Conservation (phyloP, 208 protist genomes). For the Wallacemonas sp. region DNA sequence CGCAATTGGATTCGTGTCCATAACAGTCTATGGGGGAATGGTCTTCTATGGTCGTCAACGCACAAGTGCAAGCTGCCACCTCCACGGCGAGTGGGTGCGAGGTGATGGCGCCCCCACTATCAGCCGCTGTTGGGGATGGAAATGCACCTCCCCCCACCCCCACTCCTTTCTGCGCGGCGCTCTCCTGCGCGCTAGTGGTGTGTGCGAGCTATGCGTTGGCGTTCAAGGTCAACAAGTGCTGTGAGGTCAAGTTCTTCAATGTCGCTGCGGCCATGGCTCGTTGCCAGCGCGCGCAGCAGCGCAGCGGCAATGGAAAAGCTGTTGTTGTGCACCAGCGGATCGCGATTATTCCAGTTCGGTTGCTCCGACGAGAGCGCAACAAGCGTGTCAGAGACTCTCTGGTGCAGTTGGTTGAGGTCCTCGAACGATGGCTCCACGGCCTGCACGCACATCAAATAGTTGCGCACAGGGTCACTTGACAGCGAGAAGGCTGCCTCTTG, state of each 20-base stretch:
- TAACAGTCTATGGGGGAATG: too few relatives aligned
- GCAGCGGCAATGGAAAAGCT: conserved; percentile 67
- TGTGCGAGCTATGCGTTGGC: conserved; percentile 33
- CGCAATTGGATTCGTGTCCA: too few relatives aligned
- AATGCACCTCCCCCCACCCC: too few relatives aligned
- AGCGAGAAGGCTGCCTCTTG: conserved; percentile 2
- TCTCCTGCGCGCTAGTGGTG: too few relatives aligned
- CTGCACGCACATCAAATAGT: conserved; percentile 44
- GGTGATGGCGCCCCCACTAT: too few relatives aligned
- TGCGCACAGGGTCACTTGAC: conserved; percentile 18
- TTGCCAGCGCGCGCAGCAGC: conserved; percentile 59
- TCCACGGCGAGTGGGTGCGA: too few relatives aligned
- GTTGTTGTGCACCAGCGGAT: conserved; percentile 86
- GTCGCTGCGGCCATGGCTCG: conserved; percentile 40
- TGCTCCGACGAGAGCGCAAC: conserved; percentile 29
- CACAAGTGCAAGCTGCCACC: too few relatives aligned
- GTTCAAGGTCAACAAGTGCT: conserved; percentile 43
- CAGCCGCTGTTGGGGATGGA: too few relatives aligned
- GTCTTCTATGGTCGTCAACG: too few relatives aligned
- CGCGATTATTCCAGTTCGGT: conserved; percentile 68
- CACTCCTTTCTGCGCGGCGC: too few relatives aligned
- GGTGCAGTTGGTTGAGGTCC: conserved; percentile 2
- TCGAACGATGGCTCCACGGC: conserved; percentile 14
- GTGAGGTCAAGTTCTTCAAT: conserved; percentile 50
- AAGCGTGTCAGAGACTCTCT: conserved; percentile 37